Evolutionary conservation across 305 asterid species (phyloP).

Genomic region (Fraxinus albicans): DNA sequence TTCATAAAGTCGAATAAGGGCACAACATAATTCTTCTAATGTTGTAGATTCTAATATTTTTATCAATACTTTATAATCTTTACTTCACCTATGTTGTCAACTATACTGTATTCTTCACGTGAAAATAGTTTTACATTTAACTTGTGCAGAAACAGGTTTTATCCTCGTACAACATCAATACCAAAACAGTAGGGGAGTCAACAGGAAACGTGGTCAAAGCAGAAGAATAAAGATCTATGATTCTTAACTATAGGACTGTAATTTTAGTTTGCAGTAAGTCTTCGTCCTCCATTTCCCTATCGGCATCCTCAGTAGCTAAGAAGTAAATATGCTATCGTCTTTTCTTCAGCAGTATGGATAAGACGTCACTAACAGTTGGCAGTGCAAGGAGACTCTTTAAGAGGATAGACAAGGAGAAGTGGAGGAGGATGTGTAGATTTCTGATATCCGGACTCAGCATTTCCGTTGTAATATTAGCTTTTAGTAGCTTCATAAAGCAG

Average conservation of each 20-base stretch:
- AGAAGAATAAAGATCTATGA: conserved; percentile 26
- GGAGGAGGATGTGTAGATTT: neutral
- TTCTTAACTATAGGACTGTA: conserved; percentile 12
- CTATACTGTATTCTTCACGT: neutral
- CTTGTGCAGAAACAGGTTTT: conserved; percentile 60
- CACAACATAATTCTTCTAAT: neutral
- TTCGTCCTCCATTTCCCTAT: neutral
- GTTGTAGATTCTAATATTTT: neutral
- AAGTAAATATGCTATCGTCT: conserved; percentile 5
- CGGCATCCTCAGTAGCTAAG: conserved; percentile 6
- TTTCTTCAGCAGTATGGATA: conserved; percentile 12
- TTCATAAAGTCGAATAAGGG: neutral
- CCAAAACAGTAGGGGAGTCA: conserved; percentile 36
- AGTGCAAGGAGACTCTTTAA: conserved; percentile 7
- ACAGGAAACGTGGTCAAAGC: conserved; percentile 39
- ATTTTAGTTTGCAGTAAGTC: neutral
- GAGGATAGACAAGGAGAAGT: neutral
- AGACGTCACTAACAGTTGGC: conserved; percentile 10
- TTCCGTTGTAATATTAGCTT: conserved; percentile 17
- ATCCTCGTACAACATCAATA: conserved; percentile 51
- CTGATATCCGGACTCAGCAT: neutral
- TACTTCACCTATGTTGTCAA: neutral
- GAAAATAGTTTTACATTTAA: conserved; percentile 8
- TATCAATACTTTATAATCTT: neutral
- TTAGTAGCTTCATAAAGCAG: neutral